Percentiles rank a stretch among this genome's conserved stretches.
phyloP scores from a whole-genome alignment of 371 early-diverging fungal genomes.

The Massospora cicadina region DNA sequence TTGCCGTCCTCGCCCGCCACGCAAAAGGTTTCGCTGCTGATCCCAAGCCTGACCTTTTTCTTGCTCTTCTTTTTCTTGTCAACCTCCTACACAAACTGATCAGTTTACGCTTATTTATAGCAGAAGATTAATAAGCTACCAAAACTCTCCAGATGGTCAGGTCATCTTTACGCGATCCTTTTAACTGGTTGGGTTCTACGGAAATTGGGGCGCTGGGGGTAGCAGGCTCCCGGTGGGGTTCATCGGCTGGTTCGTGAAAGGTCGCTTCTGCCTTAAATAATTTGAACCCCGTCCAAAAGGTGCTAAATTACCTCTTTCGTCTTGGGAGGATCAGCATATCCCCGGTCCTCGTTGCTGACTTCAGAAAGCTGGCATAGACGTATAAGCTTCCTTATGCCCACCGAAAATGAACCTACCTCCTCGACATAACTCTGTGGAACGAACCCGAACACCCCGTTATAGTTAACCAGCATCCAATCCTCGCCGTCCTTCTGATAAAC shows the following conservation, averaged over 20 bases:
- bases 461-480: constrained; percentile 57
- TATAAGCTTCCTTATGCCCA: neutral
- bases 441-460: constrained; percentile 36
- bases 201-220: neutral
- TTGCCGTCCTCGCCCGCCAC: constrained; percentile 55
- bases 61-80: constrained; percentile 64
- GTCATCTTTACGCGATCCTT: constrained; percentile 9
- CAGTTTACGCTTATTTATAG: neutral
- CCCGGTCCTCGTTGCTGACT: neutral
- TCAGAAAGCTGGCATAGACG: neutral
- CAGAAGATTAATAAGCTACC: constrained; percentile 4
- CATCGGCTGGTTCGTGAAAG: neutral
- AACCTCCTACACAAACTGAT: constrained; percentile 21
- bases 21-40: constrained; percentile 42
- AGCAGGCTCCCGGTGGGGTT: neutral
- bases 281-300: neutral
- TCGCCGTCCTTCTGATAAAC: constrained; percentile 56
- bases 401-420: constrained; percentile 13
- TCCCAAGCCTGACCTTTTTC: constrained; percentile 44
- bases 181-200: neutral
- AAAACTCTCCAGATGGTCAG: constrained; percentile 10
- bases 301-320: neutral
- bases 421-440: constrained; percentile 64
- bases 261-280: too few species aligned
- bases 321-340: neutral